Base-by-base conservation (phyloP, 257 asterid genomes). In the Solanum chiquidenum region DNA sequence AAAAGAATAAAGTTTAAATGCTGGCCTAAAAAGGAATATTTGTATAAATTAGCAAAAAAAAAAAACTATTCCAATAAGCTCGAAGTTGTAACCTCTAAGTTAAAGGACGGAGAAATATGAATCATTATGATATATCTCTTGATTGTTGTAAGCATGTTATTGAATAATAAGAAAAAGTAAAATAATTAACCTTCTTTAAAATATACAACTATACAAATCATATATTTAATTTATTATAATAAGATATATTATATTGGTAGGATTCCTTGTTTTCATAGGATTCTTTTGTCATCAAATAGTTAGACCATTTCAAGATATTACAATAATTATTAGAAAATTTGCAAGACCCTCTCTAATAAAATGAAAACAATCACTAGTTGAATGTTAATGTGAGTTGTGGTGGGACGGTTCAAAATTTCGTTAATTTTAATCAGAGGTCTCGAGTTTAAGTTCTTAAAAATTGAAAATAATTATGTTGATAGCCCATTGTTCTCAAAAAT, bases 331-430 rank as follows among this genome's bases (percentile, higher is more conserved):
- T 46, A 9, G 14, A 42, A 79, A 27, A 44, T 3, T 80, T 14
- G 27, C 0, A 44, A 25, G 42, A 80, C 25, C 40, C 0, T 80
- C 29, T 80, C 68, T 20, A 80, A 46, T 8, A 3, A 8, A 46
- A 44, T 46, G 25, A 3, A 16, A 44, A n/a, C 6, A 46, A 8
- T 80, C 5, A 46, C 37, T 42, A 40, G 5, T 40, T n/a, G 8
- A 40, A 40, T 76, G 13, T n/a, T 38, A n/a, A 6, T 76, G n/a
- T 76, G 14, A 76, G 14, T 34, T 14, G 38, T 29, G 20, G 11
- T 29, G 3, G 0, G 0, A 69, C 1, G 0, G 0, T 69, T 29
- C 0, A 0, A 2, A 0, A 3, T 69, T 27, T 5, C 0, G 29
- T 6, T 0, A 68, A 5, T 12, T 5, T 31, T 31, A 14, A 31